Percentiles rank a stretch among this genome's conserved stretches.
phyloP scores from a whole-genome alignment of 2,329 filamentous ascomycete species.

The Cephalotrichum gorgonifer region DNA sequence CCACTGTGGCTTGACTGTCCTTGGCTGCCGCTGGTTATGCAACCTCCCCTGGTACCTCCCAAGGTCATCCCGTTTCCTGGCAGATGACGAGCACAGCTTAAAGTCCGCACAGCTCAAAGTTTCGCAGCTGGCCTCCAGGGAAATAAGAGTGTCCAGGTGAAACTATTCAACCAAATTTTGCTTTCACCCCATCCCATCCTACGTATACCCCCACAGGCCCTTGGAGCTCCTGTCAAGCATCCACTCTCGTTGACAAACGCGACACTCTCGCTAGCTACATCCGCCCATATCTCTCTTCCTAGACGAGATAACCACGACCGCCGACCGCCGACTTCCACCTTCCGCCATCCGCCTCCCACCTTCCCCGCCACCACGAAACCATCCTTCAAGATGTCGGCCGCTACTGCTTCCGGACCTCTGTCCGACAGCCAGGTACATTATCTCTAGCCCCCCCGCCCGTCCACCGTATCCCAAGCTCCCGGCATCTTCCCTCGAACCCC shows the following conservation, averaged over 20 bases:
- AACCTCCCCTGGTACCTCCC: neutral
- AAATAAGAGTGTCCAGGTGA: neutral
- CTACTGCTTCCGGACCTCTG: conserved; percentile 60
- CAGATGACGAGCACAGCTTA: conserved; percentile 3
- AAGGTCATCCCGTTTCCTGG: neutral
- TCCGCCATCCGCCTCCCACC: neutral
- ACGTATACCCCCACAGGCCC: neutral
- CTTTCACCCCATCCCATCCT: neutral
- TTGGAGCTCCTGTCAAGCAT: neutral
- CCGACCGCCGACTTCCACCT: too few relatives aligned
- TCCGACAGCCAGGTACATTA: conserved; percentile 84
- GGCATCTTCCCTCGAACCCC: neutral
- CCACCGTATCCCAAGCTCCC: neutral
- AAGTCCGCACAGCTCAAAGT: neutral
- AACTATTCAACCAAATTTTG: neutral
- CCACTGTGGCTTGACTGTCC: conserved; percentile 4
- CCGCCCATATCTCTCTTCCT: neutral
- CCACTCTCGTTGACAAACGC: neutral
- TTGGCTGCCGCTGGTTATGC: neutral
- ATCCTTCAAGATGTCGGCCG: conserved; percentile 68
- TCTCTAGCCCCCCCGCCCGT: conserved; percentile 6
- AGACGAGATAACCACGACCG: too few relatives aligned
- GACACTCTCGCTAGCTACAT: neutral
- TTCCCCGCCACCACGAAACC: conserved; percentile 10
- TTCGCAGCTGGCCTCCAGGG: neutral